A percentile compares a stretch with the other conserved stretches of the same genome.
These are phyloP conservation scores for Kwoniella heveanensis DNA, from an alignment of 768 basidiomycete genomes.

Conservation along the genomic window DNA sequence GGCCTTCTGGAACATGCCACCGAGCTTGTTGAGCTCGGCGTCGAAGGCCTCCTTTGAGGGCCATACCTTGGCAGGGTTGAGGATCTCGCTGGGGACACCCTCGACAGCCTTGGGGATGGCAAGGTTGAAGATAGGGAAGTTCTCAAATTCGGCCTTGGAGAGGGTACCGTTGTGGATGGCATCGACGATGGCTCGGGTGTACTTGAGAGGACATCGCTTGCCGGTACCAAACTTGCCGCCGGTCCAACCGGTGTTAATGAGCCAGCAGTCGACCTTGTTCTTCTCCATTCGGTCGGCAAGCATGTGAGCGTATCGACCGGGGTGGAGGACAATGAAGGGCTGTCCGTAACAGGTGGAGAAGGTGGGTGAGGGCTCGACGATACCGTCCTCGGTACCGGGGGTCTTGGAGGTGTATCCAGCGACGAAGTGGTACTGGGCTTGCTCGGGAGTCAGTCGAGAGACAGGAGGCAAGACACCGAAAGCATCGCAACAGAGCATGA, in stretches of 20 bases:
- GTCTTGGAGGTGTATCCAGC: conserved; percentile 92
- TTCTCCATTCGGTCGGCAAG: conserved; percentile 89
- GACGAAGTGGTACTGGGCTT: conserved; percentile 96
- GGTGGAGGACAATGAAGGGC: conserved; percentile 98
- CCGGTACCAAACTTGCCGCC: conserved; percentile 90
- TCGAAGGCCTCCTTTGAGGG: conserved; percentile 83
- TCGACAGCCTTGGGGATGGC: conserved; percentile 78
- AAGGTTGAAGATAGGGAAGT: conserved; percentile 76
- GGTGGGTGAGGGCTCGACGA: conserved; percentile 95
- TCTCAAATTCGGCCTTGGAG: conserved; percentile 82
- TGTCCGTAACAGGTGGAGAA: conserved; percentile 99
- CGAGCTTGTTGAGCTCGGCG: conserved; percentile 83
- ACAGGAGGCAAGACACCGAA: conserved; percentile 98
- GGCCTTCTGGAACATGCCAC: conserved; percentile 89
- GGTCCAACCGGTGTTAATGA: conserved; percentile 91
- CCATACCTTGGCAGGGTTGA: conserved; percentile 89
- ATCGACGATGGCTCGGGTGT: conserved; percentile 94
- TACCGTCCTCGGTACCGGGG: conserved; percentile 97
- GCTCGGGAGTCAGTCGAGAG: conserved; percentile 84
- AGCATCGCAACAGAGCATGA: conserved; percentile 89
- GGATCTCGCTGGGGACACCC: conserved; percentile 85
- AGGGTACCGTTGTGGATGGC: conserved; percentile 93
- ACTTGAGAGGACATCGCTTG: conserved; percentile 93
- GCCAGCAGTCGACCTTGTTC: conserved; percentile 89
- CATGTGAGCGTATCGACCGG: conserved; percentile 94